These are phyloP conservation scores for Xanthoceras sorbifolium DNA, from an alignment of 345 rosid species.

Conservation along the genomic window DNA sequence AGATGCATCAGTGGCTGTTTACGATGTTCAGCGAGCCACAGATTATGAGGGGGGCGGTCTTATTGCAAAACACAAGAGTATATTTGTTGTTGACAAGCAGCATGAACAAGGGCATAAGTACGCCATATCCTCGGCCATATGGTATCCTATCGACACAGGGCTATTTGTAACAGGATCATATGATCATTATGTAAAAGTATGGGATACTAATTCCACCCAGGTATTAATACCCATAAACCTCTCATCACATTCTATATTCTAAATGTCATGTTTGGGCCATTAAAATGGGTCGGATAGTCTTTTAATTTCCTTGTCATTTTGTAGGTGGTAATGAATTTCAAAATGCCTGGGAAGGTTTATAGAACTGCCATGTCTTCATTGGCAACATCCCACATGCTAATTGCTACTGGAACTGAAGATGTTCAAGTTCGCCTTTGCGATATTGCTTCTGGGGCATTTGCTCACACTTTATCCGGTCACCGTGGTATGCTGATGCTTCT, in stretches of 20 bases:
- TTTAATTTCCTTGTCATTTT: conserved; percentile 18
- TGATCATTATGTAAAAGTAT: conserved; percentile 79
- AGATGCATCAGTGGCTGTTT: conserved; percentile 85
- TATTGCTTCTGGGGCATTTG: conserved; percentile 85
- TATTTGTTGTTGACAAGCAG: conserved; percentile 76
- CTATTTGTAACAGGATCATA: conserved; percentile 84
- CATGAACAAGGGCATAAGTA: conserved; percentile 71
- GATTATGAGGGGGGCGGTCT: conserved; percentile 64
- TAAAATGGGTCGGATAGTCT: neutral
- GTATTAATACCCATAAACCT: conserved; percentile 23
- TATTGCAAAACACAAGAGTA: conserved; percentile 71
- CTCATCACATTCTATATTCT: neutral
- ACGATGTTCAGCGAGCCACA: conserved; percentile 66
- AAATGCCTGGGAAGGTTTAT: conserved; percentile 96
- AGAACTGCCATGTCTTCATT: conserved; percentile 86
- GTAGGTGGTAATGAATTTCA: conserved; percentile 79
- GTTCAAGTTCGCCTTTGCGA: conserved; percentile 97
- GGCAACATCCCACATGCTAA: conserved; percentile 84
- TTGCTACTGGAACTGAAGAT: conserved; percentile 95
- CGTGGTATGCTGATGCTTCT: conserved; percentile 58
- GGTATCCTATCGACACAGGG: conserved; percentile 98
- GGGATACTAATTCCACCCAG: conserved; percentile 93
- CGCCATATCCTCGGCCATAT: conserved; percentile 78
- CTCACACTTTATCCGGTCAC: conserved; percentile 95
- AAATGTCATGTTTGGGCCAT: neutral